Base-by-base conservation (phyloP, 768 basidiomycete species). In the Roridomyces roridus region DNA sequence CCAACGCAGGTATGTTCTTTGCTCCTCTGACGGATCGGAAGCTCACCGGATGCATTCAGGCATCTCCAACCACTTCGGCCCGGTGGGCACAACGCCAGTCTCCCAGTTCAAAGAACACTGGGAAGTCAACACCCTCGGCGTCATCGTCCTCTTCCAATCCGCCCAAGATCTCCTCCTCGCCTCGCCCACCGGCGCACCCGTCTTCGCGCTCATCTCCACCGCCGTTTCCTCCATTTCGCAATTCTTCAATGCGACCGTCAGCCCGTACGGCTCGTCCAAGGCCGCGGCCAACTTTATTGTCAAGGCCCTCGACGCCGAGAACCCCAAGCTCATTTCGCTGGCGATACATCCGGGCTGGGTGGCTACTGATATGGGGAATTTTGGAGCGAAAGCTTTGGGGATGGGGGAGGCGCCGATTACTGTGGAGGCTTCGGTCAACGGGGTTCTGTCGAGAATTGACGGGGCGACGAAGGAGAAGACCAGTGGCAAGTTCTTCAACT, bases 91-190 rank as follows among this genome's bases (percentile, higher is more conserved):
- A 2, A 46, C 46, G 5, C 45, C 44, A 5, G 6, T 47, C 29
- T 31, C 41, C n/a, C 35, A 25, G 9, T 36, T 48, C 36, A 11
- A 24, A 5, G 45, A 47, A 5, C 44, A 55, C 25, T 55, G 25
- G 29, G 54, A 55, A 18, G 45, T 43, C 2, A 55, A 55, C 54
- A 41, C 39, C 18, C 34, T 55, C 35, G 54, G 54, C 31, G 4
- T 26, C 18, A 21, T 55, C 26, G 54, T 55, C 9, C 31, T 48
- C 1, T 55, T 55, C 54, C 54, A 55, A 29, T 34, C 41, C 18
- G 23, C 20, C 11, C 42, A 54, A 24, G 24, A 21, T 3, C 53
- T 55, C 10, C 53, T 55, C 34, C 40, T 43, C 26, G 53, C 53
- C 28, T 39, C 23, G 3, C 35, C 48, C 23, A 39, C 34, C 36